Percentiles rank a stretch among this genome's conserved stretches.
Evolutionary conservation across 1,284 basidiomycete genomes (phyloP).

Genomic region (Fomitopsis pinicola): DNA sequence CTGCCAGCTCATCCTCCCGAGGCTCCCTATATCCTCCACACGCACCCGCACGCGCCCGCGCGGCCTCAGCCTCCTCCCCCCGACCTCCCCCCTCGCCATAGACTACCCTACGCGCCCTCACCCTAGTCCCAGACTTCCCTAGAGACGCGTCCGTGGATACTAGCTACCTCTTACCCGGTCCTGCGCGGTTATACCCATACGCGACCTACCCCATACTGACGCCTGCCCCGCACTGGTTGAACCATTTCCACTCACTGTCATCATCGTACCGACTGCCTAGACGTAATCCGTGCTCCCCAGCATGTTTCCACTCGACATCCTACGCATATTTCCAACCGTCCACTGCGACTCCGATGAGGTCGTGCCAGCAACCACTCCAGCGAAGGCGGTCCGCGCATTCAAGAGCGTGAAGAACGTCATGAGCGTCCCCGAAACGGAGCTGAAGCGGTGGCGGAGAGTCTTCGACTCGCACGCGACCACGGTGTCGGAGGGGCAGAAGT

Average conservation of each 20-base stretch:
- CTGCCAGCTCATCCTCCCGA: conserved; percentile 20
- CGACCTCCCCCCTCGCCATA: conserved; percentile 2
- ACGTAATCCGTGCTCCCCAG: background rate
- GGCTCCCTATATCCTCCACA: conserved; percentile 1
- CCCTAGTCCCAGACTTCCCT: conserved; percentile 11
- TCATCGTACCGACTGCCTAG: background rate
- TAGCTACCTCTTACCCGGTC: conserved; percentile 5
- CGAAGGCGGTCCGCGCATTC: conserved; percentile 45
- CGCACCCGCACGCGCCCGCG: background rate
- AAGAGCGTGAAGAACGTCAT: conserved; percentile 64
- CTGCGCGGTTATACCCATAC: conserved; percentile 10
- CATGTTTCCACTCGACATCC: conserved; percentile 28
- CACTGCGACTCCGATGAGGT: conserved; percentile 41
- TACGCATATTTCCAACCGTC: conserved; percentile 41
- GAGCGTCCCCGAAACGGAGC: conserved; percentile 73
- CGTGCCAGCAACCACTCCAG: conserved; percentile 20
- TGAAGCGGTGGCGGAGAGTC: conserved; percentile 81
- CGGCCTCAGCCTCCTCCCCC: conserved; percentile 5
- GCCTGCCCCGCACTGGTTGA: background rate
- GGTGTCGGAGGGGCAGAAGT: conserved; percentile 76
- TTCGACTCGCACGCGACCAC: conserved; percentile 82
- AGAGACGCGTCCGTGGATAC: background rate
- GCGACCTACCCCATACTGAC: conserved; percentile 9
- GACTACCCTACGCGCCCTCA: conserved; percentile 20
- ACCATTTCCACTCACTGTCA: background rate